phyloP scores from a whole-genome alignment of 257 asterid genomes.

The Solanum habrochaites region DNA sequence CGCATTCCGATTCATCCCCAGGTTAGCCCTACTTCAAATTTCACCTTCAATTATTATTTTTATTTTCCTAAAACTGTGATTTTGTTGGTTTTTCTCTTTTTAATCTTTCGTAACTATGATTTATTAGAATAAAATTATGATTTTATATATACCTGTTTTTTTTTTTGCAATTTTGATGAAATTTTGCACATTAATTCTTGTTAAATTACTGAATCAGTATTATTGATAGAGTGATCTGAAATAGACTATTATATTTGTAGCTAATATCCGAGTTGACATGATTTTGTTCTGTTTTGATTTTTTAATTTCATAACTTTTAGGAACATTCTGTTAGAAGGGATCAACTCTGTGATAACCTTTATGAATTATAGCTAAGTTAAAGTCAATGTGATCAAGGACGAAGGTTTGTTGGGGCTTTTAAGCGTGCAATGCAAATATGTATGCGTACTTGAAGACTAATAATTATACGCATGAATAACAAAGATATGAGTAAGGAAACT shows the following conservation, averaged over 20 bases:
- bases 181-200: not conserved
- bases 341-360: not conserved
- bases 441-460: not conserved
- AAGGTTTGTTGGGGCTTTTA: not conserved
- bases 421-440: not conserved
- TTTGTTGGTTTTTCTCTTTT: not conserved
- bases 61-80: not conserved
- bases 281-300: not conserved
- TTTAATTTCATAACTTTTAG: not conserved
- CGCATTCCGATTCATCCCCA: not conserved
- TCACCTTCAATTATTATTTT: too few relatives aligned
- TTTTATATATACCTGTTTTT: not conserved
- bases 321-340: not conserved
- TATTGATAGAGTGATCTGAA: not conserved
- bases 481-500: not conserved
- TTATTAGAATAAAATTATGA: not conserved
- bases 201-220: not conserved
- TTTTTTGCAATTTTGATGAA: not conserved
- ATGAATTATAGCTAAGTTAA: not conserved
- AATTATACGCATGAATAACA: not conserved
- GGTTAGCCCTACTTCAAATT: not conserved
- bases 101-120: not conserved
- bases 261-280: not conserved
- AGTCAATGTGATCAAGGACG: not conserved
- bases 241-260: not conserved